A percentile compares a stretch with the other conserved stretches of the same genome.
Conservation (phyloP, 768 basidiomycete species). For the Russula lepida region DNA sequence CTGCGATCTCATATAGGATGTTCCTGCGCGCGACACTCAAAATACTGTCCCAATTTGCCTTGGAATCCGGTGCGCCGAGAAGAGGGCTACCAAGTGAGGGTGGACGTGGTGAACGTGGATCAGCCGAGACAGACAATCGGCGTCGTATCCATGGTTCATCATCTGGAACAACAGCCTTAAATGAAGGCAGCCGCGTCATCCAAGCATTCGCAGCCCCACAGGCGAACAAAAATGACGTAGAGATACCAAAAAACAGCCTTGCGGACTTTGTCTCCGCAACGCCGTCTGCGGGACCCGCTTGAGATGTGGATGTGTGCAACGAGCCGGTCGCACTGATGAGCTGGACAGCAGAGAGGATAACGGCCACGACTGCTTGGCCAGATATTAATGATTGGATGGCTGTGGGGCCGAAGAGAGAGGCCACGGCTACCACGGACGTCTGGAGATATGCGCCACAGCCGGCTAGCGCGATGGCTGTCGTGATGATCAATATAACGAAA, state of each 20-base stretch:
- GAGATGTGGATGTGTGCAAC: constrained; percentile 31
- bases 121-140: constrained; percentile 28
- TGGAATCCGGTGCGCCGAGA: constrained; percentile 29
- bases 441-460: constrained; percentile 66
- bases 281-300: constrained; percentile 26
- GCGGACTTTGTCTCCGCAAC: constrained; percentile 61
- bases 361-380: constrained; percentile 80
- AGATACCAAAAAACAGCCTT: constrained; percentile 63
- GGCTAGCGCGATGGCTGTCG: constrained; percentile 52
- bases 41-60: constrained; percentile 30
- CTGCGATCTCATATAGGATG: constrained; percentile 57
- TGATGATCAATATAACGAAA: constrained; percentile 59
- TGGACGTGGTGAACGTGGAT: constrained; percentile 27
- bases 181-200: constrained; percentile 51
- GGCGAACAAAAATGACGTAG: constrained; percentile 53
- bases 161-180: constrained; percentile 43
- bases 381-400: constrained; percentile 72
- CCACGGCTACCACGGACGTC: constrained; percentile 70
- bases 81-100: constrained; percentile 31
- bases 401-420: constrained; percentile 66
- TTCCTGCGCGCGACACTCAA: constrained; percentile 56
- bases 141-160: constrained; percentile 29
- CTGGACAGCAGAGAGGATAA: constrained; percentile 72
- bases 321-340: constrained; percentile 55
- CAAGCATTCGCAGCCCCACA: constrained; percentile 47